Evolutionary conservation across 2,329 filamentous ascomycete species (phyloP).

Genomic region (Passalora sequoiae): DNA sequence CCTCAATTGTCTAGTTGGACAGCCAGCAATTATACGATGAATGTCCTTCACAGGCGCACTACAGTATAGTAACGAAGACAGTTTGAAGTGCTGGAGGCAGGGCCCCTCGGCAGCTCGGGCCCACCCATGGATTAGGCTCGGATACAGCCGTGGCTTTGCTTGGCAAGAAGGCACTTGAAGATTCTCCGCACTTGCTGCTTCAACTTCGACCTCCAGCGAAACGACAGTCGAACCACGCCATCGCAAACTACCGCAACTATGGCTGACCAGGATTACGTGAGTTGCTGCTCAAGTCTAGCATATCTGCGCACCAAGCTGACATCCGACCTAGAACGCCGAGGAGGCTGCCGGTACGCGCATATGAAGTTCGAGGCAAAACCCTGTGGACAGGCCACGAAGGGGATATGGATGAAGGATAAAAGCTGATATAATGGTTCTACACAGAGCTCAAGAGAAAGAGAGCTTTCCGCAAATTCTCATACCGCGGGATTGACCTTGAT

Average conservation of each 20-base stretch:
- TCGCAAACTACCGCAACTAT: slow-evolving; percentile 53
- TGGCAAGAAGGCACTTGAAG: background rate
- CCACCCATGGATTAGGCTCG: too few relatives aligned
- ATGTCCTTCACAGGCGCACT: too few relatives aligned
- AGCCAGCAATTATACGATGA: too few relatives aligned
- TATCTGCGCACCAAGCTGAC: slow-evolving; percentile 24
- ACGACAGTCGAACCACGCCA: slow-evolving; percentile 1
- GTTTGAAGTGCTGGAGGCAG: too few relatives aligned
- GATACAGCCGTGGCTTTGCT: background rate
- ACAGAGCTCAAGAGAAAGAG: slow-evolving; percentile 98
- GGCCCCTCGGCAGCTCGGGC: too few relatives aligned
- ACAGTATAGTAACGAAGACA: too few relatives aligned
- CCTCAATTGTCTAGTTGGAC: too few relatives aligned
- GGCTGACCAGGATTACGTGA: slow-evolving; percentile 85
- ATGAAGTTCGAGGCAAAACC: slow-evolving; percentile 33
- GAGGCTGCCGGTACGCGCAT: slow-evolving; percentile 71
- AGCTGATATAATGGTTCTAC: slow-evolving; percentile 30
- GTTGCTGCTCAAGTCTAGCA: slow-evolving; percentile 42
- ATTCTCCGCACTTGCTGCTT: background rate
- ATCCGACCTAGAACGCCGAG: slow-evolving; percentile 71
- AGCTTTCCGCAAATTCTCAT: slow-evolving; percentile 99
- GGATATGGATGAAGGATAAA: slow-evolving; percentile 36
- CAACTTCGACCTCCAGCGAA: background rate
- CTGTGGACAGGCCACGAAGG: slow-evolving; percentile 40
- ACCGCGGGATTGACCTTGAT: slow-evolving; percentile 98